Conservation (phyloP, 2,329 filamentous ascomycete genomes). For the Penicillium polonicum region DNA sequence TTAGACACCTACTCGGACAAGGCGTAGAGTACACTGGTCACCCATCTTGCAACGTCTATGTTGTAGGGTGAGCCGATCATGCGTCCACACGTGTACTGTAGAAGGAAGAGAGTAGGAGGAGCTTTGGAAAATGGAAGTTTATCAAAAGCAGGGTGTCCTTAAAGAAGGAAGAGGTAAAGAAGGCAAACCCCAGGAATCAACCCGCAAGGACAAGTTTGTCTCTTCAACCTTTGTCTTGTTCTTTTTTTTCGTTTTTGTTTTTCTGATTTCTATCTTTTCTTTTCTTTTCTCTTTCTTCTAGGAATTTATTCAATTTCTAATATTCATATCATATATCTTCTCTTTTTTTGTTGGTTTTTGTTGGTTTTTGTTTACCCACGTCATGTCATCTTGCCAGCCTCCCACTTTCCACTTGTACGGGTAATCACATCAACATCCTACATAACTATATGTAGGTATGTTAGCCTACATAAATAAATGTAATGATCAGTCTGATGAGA, state of each 20-base stretch:
- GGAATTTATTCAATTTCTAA: neutral
- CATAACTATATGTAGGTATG: too few species aligned
- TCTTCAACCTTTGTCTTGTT: neutral
- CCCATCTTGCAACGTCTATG: conserved; percentile 9
- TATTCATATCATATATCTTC: neutral
- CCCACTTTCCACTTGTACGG: neutral
- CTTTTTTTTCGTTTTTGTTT: neutral
- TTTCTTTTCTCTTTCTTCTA: neutral
- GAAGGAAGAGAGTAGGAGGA: neutral
- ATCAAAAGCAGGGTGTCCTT: neutral
- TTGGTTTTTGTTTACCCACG: neutral
- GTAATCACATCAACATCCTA: neutral
- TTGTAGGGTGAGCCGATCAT: neutral
- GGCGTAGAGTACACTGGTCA: conserved; percentile 16
- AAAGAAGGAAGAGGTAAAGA: neutral
- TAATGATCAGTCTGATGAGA: neutral
- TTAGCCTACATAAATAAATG: neutral
- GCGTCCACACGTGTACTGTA: neutral
- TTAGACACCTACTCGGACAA: conserved; percentile 14
- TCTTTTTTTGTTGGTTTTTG: too few species aligned
- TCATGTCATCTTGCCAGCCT: neutral
- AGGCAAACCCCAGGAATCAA: neutral
- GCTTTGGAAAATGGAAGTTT: neutral
- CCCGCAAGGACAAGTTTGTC: neutral
- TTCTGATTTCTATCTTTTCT: neutral